A percentile compares a stretch with the other conserved stretches of the same genome.
Evolutionary conservation across 768 basidiomycete genomes (phyloP).

Genomic region (Basidioascus undulatus): DNA sequence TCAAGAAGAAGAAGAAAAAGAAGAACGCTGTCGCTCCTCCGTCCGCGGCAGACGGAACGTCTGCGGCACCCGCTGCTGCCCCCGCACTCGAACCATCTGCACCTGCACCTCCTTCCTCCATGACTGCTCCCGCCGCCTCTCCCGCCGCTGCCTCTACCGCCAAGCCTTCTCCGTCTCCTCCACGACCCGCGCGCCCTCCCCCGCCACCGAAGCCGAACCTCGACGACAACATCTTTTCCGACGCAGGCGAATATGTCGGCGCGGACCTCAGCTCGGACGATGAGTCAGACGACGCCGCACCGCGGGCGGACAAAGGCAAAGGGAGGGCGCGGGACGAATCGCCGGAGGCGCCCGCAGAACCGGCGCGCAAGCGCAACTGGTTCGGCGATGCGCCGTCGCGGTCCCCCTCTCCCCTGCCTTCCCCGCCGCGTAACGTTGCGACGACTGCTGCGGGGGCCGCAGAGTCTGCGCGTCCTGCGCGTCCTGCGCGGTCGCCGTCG

Average conservation of each 20-base stretch:
- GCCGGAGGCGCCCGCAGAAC: conserved; percentile 7
- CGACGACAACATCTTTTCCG: conserved; percentile 70
- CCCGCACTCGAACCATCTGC: conserved; percentile 13
- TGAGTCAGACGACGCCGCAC: conserved; percentile 16
- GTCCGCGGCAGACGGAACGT: not conserved
- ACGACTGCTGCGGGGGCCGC: no score
- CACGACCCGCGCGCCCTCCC: conserved; percentile 9
- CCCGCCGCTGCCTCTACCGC: conserved; percentile 2
- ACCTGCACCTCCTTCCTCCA: not conserved
- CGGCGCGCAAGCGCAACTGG: conserved; percentile 1
- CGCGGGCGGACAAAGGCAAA: conserved; percentile 1
- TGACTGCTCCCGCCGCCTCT: not conserved
- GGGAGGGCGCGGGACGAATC: conserved; percentile 20
- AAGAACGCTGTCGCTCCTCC: conserved; percentile 21
- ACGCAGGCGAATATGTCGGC: conserved; percentile 58
- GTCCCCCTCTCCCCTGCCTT: not conserved
- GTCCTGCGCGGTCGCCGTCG: no score
- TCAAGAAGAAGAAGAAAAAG: conserved; percentile 33
- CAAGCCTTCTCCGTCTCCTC: conserved; percentile 14
- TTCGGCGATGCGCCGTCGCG: not conserved
- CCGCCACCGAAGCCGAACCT: conserved; percentile 23
- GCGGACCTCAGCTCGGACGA: conserved; percentile 32
- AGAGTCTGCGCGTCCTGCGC: no score
- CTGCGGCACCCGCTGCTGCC: conserved; percentile 3
- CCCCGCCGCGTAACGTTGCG: not conserved